These are phyloP conservation scores for Choricystis sp. DNA, from an alignment of 139 green algal species.

Conservation along the genomic window DNA sequence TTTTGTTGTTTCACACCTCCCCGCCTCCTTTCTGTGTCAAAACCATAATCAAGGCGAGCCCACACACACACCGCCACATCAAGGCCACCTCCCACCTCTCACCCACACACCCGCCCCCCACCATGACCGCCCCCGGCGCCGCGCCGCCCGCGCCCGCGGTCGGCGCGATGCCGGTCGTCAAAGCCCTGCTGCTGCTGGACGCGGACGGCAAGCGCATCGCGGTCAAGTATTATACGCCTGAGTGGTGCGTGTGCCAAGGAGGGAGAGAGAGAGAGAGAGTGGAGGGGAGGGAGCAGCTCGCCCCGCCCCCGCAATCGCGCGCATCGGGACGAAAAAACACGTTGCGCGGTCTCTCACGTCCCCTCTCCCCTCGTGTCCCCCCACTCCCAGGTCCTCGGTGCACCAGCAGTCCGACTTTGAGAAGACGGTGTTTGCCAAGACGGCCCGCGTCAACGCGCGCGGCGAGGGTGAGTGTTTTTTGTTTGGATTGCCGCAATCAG, in stretches of 20 bases:
- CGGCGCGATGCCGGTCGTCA: constrained; percentile 64
- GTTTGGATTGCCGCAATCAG: no score
- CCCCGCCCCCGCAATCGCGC: no score
- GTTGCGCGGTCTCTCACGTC: no score
- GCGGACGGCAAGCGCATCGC: constrained; percentile 91
- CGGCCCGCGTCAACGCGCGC: constrained; percentile 69
- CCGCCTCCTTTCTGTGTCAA: no score
- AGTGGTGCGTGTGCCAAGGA: constrained; percentile 55
- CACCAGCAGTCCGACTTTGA: constrained; percentile 76
- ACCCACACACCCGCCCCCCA: background rate
- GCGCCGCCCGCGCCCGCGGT: no score
- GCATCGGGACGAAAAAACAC: background rate
- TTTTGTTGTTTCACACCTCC: no score
- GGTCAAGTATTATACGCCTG: constrained; percentile 88
- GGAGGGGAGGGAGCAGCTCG: background rate
- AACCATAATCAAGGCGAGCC: no score
- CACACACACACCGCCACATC: no score
- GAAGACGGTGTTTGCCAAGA: constrained; percentile 88
- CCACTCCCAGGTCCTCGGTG: constrained; percentile 49
- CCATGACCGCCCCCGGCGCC: background rate
- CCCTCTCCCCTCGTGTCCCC: background rate
- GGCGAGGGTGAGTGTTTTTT: constrained; percentile 55
- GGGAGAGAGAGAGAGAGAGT: background rate
- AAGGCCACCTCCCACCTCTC: no score
- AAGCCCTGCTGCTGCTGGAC: constrained; percentile 88